phyloP scores from a whole-genome alignment of 1,284 basidiomycete genomes.

The Pseudozyma pruni region DNA sequence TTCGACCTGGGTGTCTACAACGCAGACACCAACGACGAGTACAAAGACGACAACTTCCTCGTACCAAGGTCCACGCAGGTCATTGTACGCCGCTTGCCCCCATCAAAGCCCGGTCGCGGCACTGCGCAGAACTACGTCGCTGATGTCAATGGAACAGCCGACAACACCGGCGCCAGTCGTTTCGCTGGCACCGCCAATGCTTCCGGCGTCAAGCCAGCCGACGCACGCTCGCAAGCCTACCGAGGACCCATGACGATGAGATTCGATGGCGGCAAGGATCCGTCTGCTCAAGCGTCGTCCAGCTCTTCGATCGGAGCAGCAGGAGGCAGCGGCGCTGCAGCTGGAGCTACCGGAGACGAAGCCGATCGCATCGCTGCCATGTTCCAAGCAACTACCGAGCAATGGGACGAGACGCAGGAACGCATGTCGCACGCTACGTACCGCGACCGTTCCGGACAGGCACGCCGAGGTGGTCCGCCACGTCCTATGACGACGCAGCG shows the following conservation, averaged over 20 bases:
- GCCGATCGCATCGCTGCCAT: conserved; percentile 80
- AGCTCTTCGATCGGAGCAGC: conserved; percentile 1
- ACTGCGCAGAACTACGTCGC: conserved; percentile 87
- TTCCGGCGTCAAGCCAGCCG: conserved; percentile 23
- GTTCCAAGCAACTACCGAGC: conserved; percentile 88
- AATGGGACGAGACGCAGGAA: conserved; percentile 96
- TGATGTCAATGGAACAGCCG: conserved; percentile 68
- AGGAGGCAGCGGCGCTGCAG: conserved; percentile 11
- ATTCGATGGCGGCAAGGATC: conserved; percentile 74
- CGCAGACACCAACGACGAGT: conserved; percentile 72
- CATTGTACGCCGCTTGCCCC: conserved; percentile 87
- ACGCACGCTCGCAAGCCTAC: conserved; percentile 22
- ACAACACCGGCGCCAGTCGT: conserved; percentile 23
- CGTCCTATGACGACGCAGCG: conserved; percentile 35
- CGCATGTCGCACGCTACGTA: conserved; percentile 81
- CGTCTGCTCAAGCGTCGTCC: neutral
- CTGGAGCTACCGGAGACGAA: conserved; percentile 49
- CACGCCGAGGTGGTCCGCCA: conserved; percentile 57
- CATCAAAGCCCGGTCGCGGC: conserved; percentile 86
- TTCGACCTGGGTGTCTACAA: conserved; percentile 88
- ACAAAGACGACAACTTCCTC: conserved; percentile 88
- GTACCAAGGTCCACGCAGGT: conserved; percentile 95
- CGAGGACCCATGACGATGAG: conserved; percentile 78
- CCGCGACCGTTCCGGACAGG: conserved; percentile 58
- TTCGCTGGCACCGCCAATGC: conserved; percentile 37